Evolutionary conservation across 257 asterid species (phyloP), one percentile per base, ranked within the genome.

Genomic region (Salvia miltiorrhiza): DNA sequence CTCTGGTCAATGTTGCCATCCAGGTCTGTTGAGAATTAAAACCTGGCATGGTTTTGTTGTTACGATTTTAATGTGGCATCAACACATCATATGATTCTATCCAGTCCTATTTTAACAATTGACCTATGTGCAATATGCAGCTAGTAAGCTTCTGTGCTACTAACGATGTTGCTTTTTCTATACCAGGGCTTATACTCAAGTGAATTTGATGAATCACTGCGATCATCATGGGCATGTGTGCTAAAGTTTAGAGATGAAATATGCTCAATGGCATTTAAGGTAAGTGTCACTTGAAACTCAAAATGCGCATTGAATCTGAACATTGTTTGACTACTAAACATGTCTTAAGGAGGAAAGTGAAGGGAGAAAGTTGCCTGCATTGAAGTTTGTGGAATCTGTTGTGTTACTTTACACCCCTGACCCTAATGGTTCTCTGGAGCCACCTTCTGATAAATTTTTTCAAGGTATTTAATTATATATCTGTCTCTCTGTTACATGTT

Each of bases 331-430:
- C 79, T 71, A 33, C n/a, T 56, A 59, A 73, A 54, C 69, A 64
- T 39, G 71, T 39, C 58, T 53, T 70, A 73, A 94, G 97, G 85
- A 73, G 82, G 97, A 89, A 79, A 81, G 81, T 80, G 97, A 94
- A 70, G 97, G 99, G 53, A 88, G 91, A 81, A 87, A 94, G 78
- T 79, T 91, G 77, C 89, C 95, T 17, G 99, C 97, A 0, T 80
- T 94, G 80, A 91, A 94, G 84, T 94, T 94, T 79, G 93, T 94
- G 64, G 96, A 88, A 79, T 79, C 93, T 20, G 86, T 87, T 59
- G 85, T 94, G 76, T 80, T 94, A 49, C 97, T 91, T 76, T 94
- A 89, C 76, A 89, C 99, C 13, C 92, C 96, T 58, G 93, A 93
- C 82, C 99, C 99, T 52, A 80, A 74, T 80, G 96, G 86, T 74